These are phyloP conservation scores for Diaporthe sp. DNA, from an alignment of 2,329 filamentous ascomycete species.

Conservation along the genomic window DNA sequence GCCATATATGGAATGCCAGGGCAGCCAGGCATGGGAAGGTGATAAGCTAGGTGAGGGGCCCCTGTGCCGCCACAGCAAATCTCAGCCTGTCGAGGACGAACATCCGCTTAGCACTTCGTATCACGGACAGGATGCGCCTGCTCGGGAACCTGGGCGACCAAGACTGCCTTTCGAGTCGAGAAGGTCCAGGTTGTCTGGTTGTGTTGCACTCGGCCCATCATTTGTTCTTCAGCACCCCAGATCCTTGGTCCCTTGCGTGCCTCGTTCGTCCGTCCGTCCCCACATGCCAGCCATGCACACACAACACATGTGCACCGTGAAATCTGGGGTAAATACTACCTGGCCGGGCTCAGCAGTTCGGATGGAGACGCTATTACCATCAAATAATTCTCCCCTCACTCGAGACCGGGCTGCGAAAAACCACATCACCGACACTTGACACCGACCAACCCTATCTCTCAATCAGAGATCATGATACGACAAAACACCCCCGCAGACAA, in stretches of 20 bases:
- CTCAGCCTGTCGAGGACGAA: slow-evolving; percentile 16
- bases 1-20: not conserved
- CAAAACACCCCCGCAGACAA: not conserved
- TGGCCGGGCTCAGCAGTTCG: slow-evolving; percentile 1
- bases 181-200: not conserved
- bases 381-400: not conserved
- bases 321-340: slow-evolving; percentile 18
- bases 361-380: not conserved
- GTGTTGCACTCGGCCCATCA: slow-evolving; percentile 7
- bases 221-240: not conserved
- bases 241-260: too few species aligned
- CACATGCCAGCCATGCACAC: not conserved
- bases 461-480: not conserved
- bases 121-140: slow-evolving; percentile 14
- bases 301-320: not conserved
- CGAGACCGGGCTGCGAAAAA: not conserved
- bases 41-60: slow-evolving; percentile 5
- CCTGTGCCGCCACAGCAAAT: slow-evolving; percentile 8
- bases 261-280: not conserved
- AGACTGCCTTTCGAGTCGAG: slow-evolving; percentile 8
- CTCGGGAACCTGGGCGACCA: not conserved
- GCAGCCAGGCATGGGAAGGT: not conserved
- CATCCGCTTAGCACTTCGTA: not conserved
- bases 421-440: not conserved
- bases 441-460: slow-evolving; percentile 2